A percentile compares a stretch with the other conserved stretches of the same genome.
Evolutionary conservation across 208 protist genomes (phyloP).

Genomic region (Leishmania tropica): DNA sequence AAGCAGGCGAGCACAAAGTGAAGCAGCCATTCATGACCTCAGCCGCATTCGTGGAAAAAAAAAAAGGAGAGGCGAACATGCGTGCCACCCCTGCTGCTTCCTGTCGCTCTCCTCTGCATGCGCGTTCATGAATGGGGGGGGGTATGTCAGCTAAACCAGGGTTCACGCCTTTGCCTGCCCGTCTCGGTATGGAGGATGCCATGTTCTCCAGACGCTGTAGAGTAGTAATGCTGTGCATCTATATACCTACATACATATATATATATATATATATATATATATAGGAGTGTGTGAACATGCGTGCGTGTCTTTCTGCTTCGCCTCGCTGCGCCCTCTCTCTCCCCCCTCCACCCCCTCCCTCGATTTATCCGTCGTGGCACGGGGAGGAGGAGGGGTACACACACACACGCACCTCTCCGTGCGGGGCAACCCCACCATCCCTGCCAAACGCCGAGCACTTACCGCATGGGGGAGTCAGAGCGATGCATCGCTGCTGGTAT

Average conservation of each 20-base stretch:
- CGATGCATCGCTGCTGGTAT: not conserved
- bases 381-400: not conserved
- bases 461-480: not conserved
- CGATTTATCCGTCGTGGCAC: not conserved
- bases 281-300: no score
- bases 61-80: not conserved
- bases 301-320: not conserved
- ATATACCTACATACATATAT: not conserved
- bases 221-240: not conserved
- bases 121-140: not conserved
- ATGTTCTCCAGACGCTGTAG: not conserved
- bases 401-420: no score
- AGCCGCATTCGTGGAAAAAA: not conserved
- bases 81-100: not conserved
- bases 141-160: not conserved
- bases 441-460: not conserved
- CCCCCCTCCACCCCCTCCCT: not conserved
- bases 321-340: not conserved
- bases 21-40: not conserved
- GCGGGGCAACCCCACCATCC: not conserved
- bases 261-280: not conserved
- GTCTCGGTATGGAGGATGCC: not conserved
- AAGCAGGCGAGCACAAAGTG: not conserved
- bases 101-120: not conserved
- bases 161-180: slow-evolving; percentile 17